These are phyloP conservation scores for Zasmidium citrigriseum DNA, from an alignment of 2,329 filamentous ascomycete genomes.

Conservation along the genomic window DNA sequence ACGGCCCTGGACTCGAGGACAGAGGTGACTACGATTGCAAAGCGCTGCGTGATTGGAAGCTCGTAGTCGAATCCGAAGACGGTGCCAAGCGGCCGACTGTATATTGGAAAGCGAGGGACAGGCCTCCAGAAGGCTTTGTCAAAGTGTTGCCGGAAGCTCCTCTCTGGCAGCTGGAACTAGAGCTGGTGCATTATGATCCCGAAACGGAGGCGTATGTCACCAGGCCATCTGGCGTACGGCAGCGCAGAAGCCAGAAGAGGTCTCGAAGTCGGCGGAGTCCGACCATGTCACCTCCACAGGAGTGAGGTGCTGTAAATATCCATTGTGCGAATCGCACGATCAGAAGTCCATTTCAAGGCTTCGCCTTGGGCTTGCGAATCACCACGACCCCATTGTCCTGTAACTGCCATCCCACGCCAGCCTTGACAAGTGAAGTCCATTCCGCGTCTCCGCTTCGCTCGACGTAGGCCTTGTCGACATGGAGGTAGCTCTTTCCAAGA, in stretches of 20 bases:
- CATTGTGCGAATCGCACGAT: background rate
- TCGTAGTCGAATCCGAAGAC: constrained; percentile 45
- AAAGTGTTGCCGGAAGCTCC: constrained; percentile 47
- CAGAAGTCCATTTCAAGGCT: constrained; percentile 18
- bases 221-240: constrained; percentile 21
- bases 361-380: constrained; percentile 65
- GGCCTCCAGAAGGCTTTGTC: constrained; percentile 39
- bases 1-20: constrained; percentile 50
- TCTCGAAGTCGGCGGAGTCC: constrained; percentile 8
- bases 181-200: constrained; percentile 43
- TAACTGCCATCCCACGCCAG: constrained; percentile 83
- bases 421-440: constrained; percentile 73
- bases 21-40: constrained; percentile 46
- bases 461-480: constrained; percentile 67
- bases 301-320: constrained; percentile 9
- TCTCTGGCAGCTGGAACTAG: constrained; percentile 46
- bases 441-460: constrained; percentile 66
- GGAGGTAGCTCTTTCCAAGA: constrained; percentile 78
- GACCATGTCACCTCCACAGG: background rate
- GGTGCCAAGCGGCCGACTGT: constrained; percentile 40
- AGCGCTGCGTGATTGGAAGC: constrained; percentile 49
- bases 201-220: constrained; percentile 44
- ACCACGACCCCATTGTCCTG: constrained; percentile 67
- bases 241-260: constrained; percentile 19
- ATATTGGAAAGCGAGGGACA: constrained; percentile 43